Percentiles rank a stretch among this genome's conserved stretches.
These are phyloP conservation scores for Fusarium concolor DNA, from an alignment of 2,329 filamentous ascomycete genomes.

Conservation along the genomic window DNA sequence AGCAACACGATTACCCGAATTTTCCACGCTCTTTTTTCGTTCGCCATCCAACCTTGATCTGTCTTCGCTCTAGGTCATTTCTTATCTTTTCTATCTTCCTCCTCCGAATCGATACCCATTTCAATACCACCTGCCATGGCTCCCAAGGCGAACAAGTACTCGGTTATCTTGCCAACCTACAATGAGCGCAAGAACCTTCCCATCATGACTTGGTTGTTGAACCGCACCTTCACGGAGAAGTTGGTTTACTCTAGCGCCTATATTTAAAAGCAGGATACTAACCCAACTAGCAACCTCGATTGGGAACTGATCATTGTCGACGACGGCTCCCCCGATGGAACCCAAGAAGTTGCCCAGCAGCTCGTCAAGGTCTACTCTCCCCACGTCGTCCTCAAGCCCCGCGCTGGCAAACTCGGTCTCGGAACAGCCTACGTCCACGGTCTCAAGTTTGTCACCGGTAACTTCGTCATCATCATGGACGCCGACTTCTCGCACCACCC, in stretches of 20 bases:
- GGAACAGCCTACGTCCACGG: conserved; percentile 97
- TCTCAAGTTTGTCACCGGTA: conserved; percentile 88
- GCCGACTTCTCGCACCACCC: conserved; percentile 99
- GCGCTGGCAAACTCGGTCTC: conserved; percentile 95
- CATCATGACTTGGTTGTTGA: conserved; percentile 93
- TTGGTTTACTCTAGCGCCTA: conserved; percentile 53
- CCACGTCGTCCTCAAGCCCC: conserved; percentile 85
- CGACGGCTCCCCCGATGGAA: conserved; percentile 96
- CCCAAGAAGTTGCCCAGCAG: conserved; percentile 88
- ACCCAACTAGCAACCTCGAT: conserved; percentile 77
- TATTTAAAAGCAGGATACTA: background rate
- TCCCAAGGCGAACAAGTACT: conserved; percentile 79
- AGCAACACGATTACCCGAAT: conserved; percentile 43
- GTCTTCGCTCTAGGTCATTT: background rate
- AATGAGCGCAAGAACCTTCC: conserved; percentile 98
- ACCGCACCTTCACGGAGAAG: conserved; percentile 91
- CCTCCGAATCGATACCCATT: conserved; percentile 13
- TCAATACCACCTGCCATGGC: conserved; percentile 57
- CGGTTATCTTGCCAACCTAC: conserved; percentile 96
- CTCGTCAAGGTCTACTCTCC: conserved; percentile 86
- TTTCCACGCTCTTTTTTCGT: conserved; percentile 42
- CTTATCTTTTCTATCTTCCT: background rate
- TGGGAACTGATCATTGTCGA: conserved; percentile 99
- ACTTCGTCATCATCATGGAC: conserved; percentile 99
- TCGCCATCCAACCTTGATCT: conserved; percentile 8